Conservation (phyloP, 164 flowering plant species). For the Liriodendron chinense region DNA sequence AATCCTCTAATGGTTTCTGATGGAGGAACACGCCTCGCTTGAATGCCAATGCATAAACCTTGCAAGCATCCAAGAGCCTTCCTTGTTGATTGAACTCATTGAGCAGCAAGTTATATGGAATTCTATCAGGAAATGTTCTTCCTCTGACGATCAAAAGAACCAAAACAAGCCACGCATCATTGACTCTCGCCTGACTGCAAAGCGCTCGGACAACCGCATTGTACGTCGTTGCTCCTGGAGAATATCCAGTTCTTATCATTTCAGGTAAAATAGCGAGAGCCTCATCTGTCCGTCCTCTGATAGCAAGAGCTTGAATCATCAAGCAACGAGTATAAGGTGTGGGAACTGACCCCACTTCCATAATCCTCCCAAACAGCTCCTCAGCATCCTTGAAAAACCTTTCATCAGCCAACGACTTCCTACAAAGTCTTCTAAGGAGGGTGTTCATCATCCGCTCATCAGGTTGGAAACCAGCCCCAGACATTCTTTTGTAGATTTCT, state of each 20-base stretch:
- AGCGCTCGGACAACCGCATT: slow-evolving; percentile 47
- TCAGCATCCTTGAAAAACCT: slow-evolving; percentile 38
- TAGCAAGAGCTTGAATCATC: slow-evolving; percentile 49
- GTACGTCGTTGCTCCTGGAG: slow-evolving; percentile 42
- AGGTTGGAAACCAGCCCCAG: slow-evolving; percentile 37
- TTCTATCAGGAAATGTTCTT: slow-evolving; percentile 26
- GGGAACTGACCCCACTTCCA: slow-evolving; percentile 17
- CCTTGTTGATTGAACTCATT: slow-evolving; percentile 43
- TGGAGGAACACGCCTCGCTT: slow-evolving; percentile 37
- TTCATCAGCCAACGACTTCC: slow-evolving; percentile 48
- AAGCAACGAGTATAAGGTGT: slow-evolving; percentile 37
- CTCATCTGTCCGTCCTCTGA: slow-evolving; percentile 35
- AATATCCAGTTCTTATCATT: slow-evolving; percentile 43
- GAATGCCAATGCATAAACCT: slow-evolving; percentile 48
- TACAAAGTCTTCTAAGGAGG: slow-evolving; percentile 56
- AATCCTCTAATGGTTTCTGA: not conserved
- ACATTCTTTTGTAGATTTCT: slow-evolving; percentile 57
- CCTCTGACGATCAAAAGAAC: slow-evolving; percentile 29
- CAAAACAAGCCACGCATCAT: slow-evolving; percentile 46
- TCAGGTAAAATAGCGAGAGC: slow-evolving; percentile 39
- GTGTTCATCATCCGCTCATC: slow-evolving; percentile 56
- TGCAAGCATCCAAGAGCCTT: slow-evolving; percentile 30
- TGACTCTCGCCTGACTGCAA: slow-evolving; percentile 46
- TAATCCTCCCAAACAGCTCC: slow-evolving; percentile 51
- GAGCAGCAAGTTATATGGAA: slow-evolving; percentile 46